These are phyloP conservation scores for Albifimbria verrucaria DNA, from an alignment of 2,329 filamentous ascomycete species.

Conservation along the genomic window DNA sequence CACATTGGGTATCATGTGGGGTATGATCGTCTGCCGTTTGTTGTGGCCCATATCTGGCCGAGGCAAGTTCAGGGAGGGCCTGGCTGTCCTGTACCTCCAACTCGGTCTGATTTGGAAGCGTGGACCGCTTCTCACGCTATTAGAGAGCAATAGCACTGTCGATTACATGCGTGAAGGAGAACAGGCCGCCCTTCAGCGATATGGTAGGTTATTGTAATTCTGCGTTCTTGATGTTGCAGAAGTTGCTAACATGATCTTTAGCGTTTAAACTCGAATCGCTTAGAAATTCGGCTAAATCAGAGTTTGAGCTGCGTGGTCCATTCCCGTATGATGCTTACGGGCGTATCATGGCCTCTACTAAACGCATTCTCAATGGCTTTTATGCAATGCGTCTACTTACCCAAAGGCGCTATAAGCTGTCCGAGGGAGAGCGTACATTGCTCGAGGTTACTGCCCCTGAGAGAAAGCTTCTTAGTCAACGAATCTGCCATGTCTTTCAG, in stretches of 20 bases:
- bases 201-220: slow-evolving; percentile 36
- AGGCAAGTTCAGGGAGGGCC: slow-evolving; percentile 81
- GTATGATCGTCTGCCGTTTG: slow-evolving; percentile 80
- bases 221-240: too few relatives aligned
- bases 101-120: slow-evolving; percentile 97
- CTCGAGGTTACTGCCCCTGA: slow-evolving; percentile 77
- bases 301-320: slow-evolving; percentile 84
- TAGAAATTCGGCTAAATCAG: slow-evolving; percentile 69
- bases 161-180: slow-evolving; percentile 87
- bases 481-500: slow-evolving; percentile 83
- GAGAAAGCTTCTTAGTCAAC: slow-evolving; percentile 74
- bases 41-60: slow-evolving; percentile 94
- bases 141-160: slow-evolving; percentile 53
- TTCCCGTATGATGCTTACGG: slow-evolving; percentile 75
- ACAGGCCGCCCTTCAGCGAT: slow-evolving; percentile 82
- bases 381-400: slow-evolving; percentile 96
- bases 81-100: slow-evolving; percentile 87
- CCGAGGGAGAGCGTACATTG: slow-evolving; percentile 76
- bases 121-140: slow-evolving; percentile 75
- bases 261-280: slow-evolving; percentile 70
- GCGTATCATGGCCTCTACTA: slow-evolving; percentile 74
- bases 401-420: slow-evolving; percentile 71
- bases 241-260: slow-evolving; percentile 19
- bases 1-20: slow-evolving; percentile 84
- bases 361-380: slow-evolving; percentile 85